Conservation (phyloP, 495 filamentous ascomycete species). For the Xylaria palmicola region DNA sequence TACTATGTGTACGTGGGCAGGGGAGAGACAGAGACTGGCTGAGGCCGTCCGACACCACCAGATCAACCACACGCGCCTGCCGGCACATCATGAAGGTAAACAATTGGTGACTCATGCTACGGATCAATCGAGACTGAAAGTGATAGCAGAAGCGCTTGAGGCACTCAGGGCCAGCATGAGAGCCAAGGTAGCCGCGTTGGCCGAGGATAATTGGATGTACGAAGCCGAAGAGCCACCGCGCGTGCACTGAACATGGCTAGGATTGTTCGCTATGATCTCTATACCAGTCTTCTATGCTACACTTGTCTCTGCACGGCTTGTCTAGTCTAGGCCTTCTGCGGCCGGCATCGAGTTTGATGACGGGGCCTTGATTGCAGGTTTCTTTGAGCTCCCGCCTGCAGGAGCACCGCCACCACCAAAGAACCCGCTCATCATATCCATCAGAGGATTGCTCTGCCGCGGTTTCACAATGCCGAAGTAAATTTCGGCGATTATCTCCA, state of each 20-base stretch:
- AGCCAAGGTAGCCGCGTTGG: constrained; percentile 67
- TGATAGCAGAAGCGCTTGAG: constrained; percentile 62
- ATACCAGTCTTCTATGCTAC: constrained; percentile 14
- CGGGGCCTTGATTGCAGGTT: constrained; percentile 44
- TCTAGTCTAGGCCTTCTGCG: constrained; percentile 54
- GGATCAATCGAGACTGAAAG: constrained; percentile 5
- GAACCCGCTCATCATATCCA: constrained; percentile 98
- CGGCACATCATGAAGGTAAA: constrained; percentile 70
- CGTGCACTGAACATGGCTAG: constrained; percentile 8
- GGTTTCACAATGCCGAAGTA: constrained; percentile 96
- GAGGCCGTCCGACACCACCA: constrained; percentile 57
- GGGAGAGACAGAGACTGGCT: constrained; percentile 48
- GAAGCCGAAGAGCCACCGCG: constrained; percentile 64
- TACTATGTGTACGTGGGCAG: constrained; percentile 19
- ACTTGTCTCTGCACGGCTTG: not conserved
- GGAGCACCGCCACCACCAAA: constrained; percentile 65
- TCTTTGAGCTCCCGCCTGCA: constrained; percentile 37
- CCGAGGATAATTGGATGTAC: constrained; percentile 91
- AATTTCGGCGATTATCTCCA: constrained; percentile 89
- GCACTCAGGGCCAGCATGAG: constrained; percentile 69
- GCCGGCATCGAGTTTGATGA: constrained; percentile 46
- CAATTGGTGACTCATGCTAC: too few species aligned
- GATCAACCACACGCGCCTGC: constrained; percentile 61
- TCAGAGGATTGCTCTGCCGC: constrained; percentile 79
- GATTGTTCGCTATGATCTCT: not conserved